phyloP scores from a whole-genome alignment of 257 asterid species.

The Gentiana macrophylla region DNA sequence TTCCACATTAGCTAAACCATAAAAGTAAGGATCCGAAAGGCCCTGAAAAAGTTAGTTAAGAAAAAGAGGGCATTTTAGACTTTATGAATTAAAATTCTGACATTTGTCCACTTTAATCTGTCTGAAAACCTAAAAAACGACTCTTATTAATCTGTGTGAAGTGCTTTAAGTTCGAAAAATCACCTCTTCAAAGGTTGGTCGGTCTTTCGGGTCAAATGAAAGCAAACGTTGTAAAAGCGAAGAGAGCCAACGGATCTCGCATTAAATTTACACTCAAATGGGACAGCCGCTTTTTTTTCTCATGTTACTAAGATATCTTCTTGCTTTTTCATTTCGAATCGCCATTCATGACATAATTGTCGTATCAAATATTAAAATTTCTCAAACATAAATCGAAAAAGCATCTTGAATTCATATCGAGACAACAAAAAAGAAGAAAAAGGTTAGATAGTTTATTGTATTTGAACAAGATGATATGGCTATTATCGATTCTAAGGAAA shows the following conservation, averaged over 20 bases:
- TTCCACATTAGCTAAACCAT: conserved; percentile 67
- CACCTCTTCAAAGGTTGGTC: conserved; percentile 94
- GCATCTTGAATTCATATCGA: too few relatives aligned
- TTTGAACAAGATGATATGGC: too few relatives aligned
- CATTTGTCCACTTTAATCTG: too few relatives aligned
- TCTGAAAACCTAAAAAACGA: too few relatives aligned
- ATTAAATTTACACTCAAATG: conserved; percentile 56
- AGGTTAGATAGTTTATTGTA: too few relatives aligned
- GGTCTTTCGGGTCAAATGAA: conserved; percentile 90
- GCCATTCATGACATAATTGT: conserved; percentile 26
- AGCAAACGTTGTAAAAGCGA: conserved; percentile 62
- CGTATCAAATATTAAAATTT: too few relatives aligned
- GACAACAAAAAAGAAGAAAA: too few relatives aligned
- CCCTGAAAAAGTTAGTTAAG: conserved; percentile 32
- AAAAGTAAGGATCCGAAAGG: conserved; percentile 70
- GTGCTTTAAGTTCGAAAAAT: background rate
- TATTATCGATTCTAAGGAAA: too few relatives aligned
- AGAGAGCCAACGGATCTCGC: conserved; percentile 78
- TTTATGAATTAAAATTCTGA: too few relatives aligned
- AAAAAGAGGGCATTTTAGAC: too few relatives aligned
- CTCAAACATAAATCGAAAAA: too few relatives aligned
- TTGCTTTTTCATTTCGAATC: conserved; percentile 98
- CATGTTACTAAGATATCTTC: conserved; percentile 86
- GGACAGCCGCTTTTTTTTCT: conserved; percentile 70
- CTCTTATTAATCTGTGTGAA: too few relatives aligned